phyloP scores from a whole-genome alignment of 2,329 filamentous ascomycete species.

The Apiospora arundinis region DNA sequence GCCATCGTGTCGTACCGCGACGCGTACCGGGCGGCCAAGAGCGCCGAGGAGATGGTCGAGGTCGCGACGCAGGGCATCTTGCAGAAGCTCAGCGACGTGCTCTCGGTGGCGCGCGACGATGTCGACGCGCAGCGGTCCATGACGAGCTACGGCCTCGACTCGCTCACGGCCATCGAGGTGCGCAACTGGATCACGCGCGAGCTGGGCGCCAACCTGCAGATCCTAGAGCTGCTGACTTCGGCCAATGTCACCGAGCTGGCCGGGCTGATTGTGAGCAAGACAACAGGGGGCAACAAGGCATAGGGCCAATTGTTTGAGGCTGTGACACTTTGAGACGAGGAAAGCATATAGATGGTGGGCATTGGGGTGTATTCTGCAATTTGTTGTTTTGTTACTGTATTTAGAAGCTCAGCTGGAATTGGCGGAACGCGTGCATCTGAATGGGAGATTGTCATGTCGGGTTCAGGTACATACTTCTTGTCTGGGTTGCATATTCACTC shows the following conservation, averaged over 20 bases:
- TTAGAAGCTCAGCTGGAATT: neutral
- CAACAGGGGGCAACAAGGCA: neutral
- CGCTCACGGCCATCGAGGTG: constrained; percentile 21
- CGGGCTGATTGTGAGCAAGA: constrained; percentile 22
- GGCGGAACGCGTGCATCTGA: neutral
- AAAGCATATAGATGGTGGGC: constrained; percentile 1
- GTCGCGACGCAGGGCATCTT: constrained; percentile 36
- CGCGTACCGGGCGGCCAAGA: constrained; percentile 36
- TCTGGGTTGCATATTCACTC: neutral
- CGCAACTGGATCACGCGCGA: constrained; percentile 38
- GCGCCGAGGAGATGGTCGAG: constrained; percentile 7
- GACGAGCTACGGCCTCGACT: constrained; percentile 22
- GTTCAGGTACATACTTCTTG: constrained; percentile 13
- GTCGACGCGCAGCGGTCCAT: constrained; percentile 32
- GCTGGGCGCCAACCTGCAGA: constrained; percentile 57
- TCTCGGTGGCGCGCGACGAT: constrained; percentile 30
- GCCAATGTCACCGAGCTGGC: constrained; percentile 40
- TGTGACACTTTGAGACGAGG: neutral
- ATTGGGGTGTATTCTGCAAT: neutral
- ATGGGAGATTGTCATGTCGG: constrained; percentile 4
- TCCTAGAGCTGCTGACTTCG: constrained; percentile 60
- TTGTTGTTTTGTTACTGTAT: neutral
- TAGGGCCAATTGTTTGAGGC: neutral
- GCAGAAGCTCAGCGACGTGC: constrained; percentile 37
- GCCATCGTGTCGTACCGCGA: constrained; percentile 41